Percentiles rank a stretch among this genome's conserved stretches.
These are phyloP conservation scores for Colletotrichum horii DNA, from an alignment of 2,329 filamentous ascomycete genomes.

Conservation along the genomic window DNA sequence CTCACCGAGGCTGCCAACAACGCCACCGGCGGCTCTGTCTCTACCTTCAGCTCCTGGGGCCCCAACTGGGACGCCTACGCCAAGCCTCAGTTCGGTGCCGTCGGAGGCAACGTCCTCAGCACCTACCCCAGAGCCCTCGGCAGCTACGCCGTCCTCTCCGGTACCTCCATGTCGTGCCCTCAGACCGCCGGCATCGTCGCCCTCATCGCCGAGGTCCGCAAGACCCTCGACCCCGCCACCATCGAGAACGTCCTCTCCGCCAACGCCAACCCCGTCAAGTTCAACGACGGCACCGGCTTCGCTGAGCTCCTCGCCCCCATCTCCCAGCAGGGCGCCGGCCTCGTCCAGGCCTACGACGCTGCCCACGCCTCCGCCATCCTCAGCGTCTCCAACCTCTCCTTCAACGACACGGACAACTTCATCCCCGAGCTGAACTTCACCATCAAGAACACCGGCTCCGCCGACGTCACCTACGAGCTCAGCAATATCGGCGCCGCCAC, in stretches of 20 bases:
- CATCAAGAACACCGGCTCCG: constrained; percentile 58
- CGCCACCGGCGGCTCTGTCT: constrained; percentile 55
- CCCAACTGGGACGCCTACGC: constrained; percentile 63
- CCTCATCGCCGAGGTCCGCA: constrained; percentile 56
- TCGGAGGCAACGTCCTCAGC: constrained; percentile 63
- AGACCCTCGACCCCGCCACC: constrained; percentile 53
- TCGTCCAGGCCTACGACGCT: constrained; percentile 65
- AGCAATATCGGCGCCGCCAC: constrained; percentile 55
- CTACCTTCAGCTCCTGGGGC: constrained; percentile 63
- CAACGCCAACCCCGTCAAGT: constrained; percentile 53
- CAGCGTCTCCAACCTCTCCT: constrained; percentile 61
- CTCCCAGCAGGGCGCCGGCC: constrained; percentile 64
- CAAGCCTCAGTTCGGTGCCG: constrained; percentile 61
- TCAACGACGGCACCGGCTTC: constrained; percentile 47
- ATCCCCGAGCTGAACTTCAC: constrained; percentile 53
- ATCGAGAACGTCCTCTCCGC: constrained; percentile 56
- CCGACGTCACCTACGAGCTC: constrained; percentile 56
- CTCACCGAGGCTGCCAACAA: constrained; percentile 43
- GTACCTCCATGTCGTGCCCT: constrained; percentile 67
- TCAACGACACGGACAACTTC: constrained; percentile 69
- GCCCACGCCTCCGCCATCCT: constrained; percentile 59
- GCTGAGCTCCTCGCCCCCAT: constrained; percentile 55
- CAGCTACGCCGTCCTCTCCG: constrained; percentile 57
- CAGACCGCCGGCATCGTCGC: constrained; percentile 60
- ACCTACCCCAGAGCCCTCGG: constrained; percentile 55